A percentile compares a stretch with the other conserved stretches of the same genome.
Evolutionary conservation across 176 grass and related monocot genomes (phyloP).

Genomic region (Oryza punctata): DNA sequence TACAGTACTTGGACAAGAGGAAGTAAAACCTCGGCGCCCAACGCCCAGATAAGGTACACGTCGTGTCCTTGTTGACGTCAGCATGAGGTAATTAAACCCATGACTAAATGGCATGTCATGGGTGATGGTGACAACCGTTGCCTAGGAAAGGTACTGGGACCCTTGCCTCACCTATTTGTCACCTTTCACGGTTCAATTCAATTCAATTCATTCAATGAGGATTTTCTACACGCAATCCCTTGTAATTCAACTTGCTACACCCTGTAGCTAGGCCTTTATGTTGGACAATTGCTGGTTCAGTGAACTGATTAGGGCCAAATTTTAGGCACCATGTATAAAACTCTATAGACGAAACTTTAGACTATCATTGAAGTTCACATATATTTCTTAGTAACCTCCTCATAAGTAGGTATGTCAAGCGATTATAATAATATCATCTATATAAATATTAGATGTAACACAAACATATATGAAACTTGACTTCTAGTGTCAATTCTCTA

Average conservation of each 20-base stretch:
- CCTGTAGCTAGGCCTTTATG: not conserved
- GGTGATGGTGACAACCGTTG: conserved; percentile 1
- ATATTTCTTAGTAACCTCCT: too few species aligned
- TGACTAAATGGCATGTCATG: conserved; percentile 6
- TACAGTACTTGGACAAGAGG: not conserved
- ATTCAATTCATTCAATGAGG: not conserved
- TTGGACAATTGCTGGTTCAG: not conserved
- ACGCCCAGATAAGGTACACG: not conserved
- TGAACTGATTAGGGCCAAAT: not conserved
- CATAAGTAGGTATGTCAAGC: too few species aligned
- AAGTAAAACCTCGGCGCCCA: not conserved
- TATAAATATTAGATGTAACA: too few species aligned
- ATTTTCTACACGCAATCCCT: conserved; percentile 19
- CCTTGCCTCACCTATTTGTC: not conserved
- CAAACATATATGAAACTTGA: too few species aligned
- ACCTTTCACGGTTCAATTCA: not conserved
- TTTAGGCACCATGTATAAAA: not conserved
- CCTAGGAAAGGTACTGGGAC: not conserved
- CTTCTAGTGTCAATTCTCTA: too few species aligned
- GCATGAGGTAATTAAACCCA: not conserved
- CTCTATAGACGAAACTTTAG: not conserved
- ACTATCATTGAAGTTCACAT: not conserved
- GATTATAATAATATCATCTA: too few species aligned
- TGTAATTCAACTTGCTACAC: not conserved
- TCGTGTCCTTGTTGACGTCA: not conserved